Evolutionary conservation across 176 grass and related monocot genomes (phyloP), one percentile per base, ranked within the genome.

Genomic region (Raddia distichophylla): DNA sequence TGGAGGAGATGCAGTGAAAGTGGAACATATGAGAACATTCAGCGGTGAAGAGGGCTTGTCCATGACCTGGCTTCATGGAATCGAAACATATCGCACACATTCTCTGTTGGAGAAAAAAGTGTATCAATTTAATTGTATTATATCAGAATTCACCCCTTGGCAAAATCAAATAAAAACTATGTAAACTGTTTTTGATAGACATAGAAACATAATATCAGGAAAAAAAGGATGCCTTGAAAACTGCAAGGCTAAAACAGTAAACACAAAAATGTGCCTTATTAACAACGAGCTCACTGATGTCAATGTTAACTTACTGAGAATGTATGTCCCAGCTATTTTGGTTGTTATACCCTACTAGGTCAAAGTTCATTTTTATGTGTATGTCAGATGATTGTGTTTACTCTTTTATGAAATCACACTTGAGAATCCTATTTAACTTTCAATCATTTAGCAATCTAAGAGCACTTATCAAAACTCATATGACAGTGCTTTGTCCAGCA

Each of bases 21-120:
- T 95, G 96, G 74, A 99, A 99, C 86, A 90, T 87, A 67, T 99
- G 96, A 55, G 96, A 93, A 72, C 96, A 99, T 89, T 99, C 96
- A 32, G 96, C 96, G 44, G 96, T 99, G 79, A 99, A 99, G 33
- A 99, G 90, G 11, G 96, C 96, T 81, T 91, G 93, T 9, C 96
- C 96, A 33, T 83, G 88, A 64, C 91, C 93, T n/a, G 86, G 66
- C 78, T 91, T 99, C 93, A 95, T 99, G 61, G 91, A 74, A 63
- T 88, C 91, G n/a, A 99, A 86, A 82, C 96, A 99, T 84, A 99
- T 99, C 15, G 91, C 70, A 2, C 96, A 99, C 37, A 78, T 99
- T 83, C 77, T 88, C 96, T 99, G 91, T 85, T 71, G 5, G 19
- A 57, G 68, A 74, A 57, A 43, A 48, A 89, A 91, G 47, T 33